phyloP scores from a whole-genome alignment of 306 rosid species.

The Cicer judaicum region DNA sequence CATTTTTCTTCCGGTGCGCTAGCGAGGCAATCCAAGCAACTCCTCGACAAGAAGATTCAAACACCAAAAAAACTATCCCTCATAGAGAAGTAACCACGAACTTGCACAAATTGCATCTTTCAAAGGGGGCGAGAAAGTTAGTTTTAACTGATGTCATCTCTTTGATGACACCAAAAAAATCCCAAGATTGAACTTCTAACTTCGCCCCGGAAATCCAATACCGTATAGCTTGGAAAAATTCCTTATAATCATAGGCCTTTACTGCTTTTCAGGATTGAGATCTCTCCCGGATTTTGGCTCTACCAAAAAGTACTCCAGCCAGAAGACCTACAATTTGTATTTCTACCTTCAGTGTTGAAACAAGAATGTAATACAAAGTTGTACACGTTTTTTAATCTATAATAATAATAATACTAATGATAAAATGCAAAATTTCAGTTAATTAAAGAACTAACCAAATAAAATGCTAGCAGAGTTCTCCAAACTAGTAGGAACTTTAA shows the following conservation, averaged over 20 bases:
- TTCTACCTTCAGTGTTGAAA: conserved; percentile 34
- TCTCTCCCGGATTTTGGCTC: conserved; percentile 90
- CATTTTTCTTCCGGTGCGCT: conserved; percentile 7
- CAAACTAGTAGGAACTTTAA: conserved; percentile 91
- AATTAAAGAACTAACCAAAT: conserved; percentile 67
- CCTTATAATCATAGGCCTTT: conserved; percentile 9
- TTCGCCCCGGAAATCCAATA: conserved; percentile 42
- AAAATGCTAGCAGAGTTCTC: conserved; percentile 91
- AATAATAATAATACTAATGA: neutral
- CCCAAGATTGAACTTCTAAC: conserved; percentile 35
- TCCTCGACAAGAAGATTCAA: conserved; percentile 22
- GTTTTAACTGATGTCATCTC: conserved; percentile 22
- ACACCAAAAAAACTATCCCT: conserved; percentile 39
- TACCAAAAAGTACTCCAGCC: conserved; percentile 94
- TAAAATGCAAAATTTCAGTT: neutral
- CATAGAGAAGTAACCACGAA: conserved; percentile 27
- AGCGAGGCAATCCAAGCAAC: conserved; percentile 28
- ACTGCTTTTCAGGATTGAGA: conserved; percentile 52
- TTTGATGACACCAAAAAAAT: conserved; percentile 24
- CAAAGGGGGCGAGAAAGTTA: conserved; percentile 13
- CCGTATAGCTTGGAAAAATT: conserved; percentile 20
- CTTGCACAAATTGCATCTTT: conserved; percentile 23
- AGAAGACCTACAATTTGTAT: conserved; percentile 72
- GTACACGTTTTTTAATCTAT: neutral
- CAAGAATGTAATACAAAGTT: conserved; percentile 31